Percentiles rank a stretch among this genome's conserved stretches.
phyloP scores from a whole-genome alignment of 2,329 filamentous ascomycete genomes.

The Colletotrichum euphorbiae region DNA sequence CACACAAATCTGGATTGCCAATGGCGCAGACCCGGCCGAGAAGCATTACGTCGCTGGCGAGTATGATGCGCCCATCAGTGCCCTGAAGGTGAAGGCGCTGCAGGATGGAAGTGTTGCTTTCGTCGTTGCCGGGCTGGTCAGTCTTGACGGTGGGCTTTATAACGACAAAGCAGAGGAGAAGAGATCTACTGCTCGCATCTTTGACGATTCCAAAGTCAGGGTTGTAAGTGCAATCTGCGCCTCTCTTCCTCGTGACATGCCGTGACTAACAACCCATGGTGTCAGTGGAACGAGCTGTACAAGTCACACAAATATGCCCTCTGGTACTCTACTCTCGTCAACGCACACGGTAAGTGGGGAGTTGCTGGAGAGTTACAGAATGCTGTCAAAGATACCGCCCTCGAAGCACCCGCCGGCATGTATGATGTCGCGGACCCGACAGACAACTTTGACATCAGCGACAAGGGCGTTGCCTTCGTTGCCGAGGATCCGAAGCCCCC shows the following conservation, averaged over 20 bases:
- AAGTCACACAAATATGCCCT: constrained; percentile 49
- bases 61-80: constrained; percentile 48
- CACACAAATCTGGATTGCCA: constrained; percentile 48
- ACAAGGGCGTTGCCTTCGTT: constrained; percentile 51
- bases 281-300: constrained; percentile 49
- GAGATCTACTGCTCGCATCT: constrained; percentile 48
- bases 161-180: constrained; percentile 46
- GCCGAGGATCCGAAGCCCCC: constrained; percentile 41
- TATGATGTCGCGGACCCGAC: constrained; percentile 43
- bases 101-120: constrained; percentile 51
- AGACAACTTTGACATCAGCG: constrained; percentile 49
- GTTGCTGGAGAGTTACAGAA: constrained; percentile 49
- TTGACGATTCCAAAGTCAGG: constrained; percentile 49
- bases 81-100: constrained; percentile 50
- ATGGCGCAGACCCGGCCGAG: constrained; percentile 41
- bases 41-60: constrained; percentile 45
- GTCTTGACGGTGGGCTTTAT: constrained; percentile 47
- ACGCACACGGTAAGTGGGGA: constrained; percentile 47
- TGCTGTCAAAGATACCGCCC: constrained; percentile 45
- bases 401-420: constrained; percentile 48
- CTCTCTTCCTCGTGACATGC: background rate
- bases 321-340: constrained; percentile 53
- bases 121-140: constrained; percentile 50
- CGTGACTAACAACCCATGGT: constrained; percentile 9
- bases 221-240: constrained; percentile 45